Evolutionary conservation across 2,329 filamentous ascomycete genomes (phyloP), one percentile per base, ranked within the genome.

Genomic region (Emydomyces testavorans): DNA sequence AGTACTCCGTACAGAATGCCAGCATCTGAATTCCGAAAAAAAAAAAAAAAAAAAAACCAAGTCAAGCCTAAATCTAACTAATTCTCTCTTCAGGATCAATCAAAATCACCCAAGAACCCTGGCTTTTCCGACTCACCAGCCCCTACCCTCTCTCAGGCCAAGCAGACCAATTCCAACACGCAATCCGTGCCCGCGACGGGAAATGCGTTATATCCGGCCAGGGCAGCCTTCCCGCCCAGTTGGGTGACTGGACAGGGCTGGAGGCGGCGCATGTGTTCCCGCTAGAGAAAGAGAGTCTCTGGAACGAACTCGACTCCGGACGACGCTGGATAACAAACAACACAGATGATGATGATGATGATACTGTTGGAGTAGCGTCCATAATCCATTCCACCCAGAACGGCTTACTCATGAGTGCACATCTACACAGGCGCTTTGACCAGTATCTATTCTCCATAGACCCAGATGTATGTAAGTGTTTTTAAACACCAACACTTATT

Each of bases 241-340:
- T 32, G 29, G 45, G 39, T 1, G 35, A 23, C 35, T 54, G 54
- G 56, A 39, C 24, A 29, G 36, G 28, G 6, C 58, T 56, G 38
- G 51, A 59, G 32, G 53, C 53, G 21, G 54, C 52, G 2, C 58
- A 60, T 58, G 39, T 58, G 11, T 60, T 59, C 44, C 58, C 58
- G 5, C 51, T 60, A 11, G 35, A 55, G 15, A 29, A 38, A 15
- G 52, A 57, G 42, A 54, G 36, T 46, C 15, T 50, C 38, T 60
- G 56, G 56, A 50, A 41, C n/a, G 21, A 56, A 6, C 39, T 32
- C 6, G 51, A 52, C 41, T 60, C 49, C 32, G 35, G 18, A 4
- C 35, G 52, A 6, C 40, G 49, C 6, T 56, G 54, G 55, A 48
- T 58, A 21, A 56, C 50, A 26, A 46, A 53, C 20, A 52, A 37